These are phyloP conservation scores for Piper betle DNA, from an alignment of 164 flowering plant genomes.

Conservation along the genomic window DNA sequence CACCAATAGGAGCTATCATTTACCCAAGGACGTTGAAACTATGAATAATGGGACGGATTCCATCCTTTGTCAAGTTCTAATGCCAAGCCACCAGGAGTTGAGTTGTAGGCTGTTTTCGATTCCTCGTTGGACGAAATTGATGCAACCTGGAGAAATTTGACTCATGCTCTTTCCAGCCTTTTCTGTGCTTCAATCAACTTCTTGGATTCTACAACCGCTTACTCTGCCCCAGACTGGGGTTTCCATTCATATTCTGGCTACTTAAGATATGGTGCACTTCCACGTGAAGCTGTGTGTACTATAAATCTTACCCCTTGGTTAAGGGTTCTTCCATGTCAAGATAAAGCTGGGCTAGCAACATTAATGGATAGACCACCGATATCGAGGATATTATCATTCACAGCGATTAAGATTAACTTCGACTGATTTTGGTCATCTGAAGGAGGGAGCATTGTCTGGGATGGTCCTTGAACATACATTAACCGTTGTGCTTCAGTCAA, in stretches of 20 bases:
- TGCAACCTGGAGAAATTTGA: constrained; percentile 79
- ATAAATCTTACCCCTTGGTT: constrained; percentile 98
- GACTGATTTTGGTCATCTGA: constrained; percentile 25
- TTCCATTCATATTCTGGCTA: constrained; percentile 36
- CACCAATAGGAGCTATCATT: constrained; percentile 91
- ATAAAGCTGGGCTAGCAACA: constrained; percentile 83
- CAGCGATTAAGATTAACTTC: constrained; percentile 61
- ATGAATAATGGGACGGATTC: constrained; percentile 91
- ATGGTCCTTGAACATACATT: constrained; percentile 72
- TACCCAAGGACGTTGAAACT: constrained; percentile 97
- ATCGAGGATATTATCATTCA: constrained; percentile 86
- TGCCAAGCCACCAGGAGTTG: constrained; percentile 97
- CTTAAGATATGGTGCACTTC: constrained; percentile 82
- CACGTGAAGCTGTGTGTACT: constrained; percentile 98
- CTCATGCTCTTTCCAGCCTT: constrained; percentile 88
- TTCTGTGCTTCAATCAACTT: constrained; percentile 96
- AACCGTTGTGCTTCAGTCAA: constrained; percentile 81
- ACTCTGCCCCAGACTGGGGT: constrained; percentile 67
- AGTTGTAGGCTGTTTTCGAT: constrained; percentile 92
- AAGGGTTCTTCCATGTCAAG: constrained; percentile 95
- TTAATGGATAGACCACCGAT: constrained; percentile 84
- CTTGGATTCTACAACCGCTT: constrained; percentile 70
- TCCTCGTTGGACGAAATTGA: constrained; percentile 67
- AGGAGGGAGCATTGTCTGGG: constrained; percentile 22
- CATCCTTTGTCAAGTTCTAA: constrained; percentile 71